Conservation (phyloP, 768 basidiomycete species). For the Lyophyllum shimeji region DNA sequence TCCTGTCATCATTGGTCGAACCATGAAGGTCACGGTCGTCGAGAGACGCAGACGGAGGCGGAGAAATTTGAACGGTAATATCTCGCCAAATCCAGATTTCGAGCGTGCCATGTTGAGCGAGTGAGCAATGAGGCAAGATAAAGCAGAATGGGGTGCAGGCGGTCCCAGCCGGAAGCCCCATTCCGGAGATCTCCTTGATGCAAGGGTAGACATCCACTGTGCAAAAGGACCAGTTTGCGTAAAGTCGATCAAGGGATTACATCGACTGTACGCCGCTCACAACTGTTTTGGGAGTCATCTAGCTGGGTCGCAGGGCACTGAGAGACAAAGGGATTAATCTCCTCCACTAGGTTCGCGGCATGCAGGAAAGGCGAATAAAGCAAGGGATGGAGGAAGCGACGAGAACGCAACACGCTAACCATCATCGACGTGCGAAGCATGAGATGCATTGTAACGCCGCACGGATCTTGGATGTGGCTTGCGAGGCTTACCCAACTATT, state of each 20-base stretch:
- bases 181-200: constrained; percentile 13
- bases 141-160: background rate
- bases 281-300: background rate
- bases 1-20: background rate
- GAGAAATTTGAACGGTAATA: background rate
- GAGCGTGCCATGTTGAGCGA: background rate
- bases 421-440: background rate
- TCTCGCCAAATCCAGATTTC: background rate
- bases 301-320: background rate
- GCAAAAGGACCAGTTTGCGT: constrained; percentile 1
- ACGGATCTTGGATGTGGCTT: background rate
- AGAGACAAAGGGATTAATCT: background rate
- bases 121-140: background rate
- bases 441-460: background rate
- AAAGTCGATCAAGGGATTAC: constrained; percentile 1
- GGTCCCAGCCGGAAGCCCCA: background rate
- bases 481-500: background rate
- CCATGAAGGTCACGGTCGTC: background rate
- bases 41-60: constrained; percentile 10
- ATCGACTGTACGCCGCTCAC: background rate
- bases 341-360: constrained; percentile 4
- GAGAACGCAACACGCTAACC: background rate
- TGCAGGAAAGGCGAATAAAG: background rate
- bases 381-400: constrained; percentile 11
- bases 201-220: constrained; percentile 4